A percentile compares a stretch with the other conserved stretches of the same genome.
Conservation (phyloP, 1,284 basidiomycete species). For the Cystobasidium slooffiae region DNA sequence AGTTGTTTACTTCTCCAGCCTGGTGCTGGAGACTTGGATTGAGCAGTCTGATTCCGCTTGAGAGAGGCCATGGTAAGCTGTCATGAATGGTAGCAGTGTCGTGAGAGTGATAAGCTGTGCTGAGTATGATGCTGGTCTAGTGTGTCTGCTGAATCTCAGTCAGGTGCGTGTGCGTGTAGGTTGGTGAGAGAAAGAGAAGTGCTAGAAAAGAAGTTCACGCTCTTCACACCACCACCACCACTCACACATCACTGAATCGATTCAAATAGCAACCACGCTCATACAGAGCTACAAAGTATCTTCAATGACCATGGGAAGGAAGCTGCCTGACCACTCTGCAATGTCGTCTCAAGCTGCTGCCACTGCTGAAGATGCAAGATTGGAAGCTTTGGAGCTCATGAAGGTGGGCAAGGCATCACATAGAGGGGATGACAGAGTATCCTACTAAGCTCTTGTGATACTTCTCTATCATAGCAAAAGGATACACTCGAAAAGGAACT, state of each 20-base stretch:
- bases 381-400: slow-evolving; percentile 33
- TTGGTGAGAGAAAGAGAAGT: neutral
- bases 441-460: neutral
- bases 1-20: neutral
- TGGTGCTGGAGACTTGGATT: neutral
- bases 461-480: slow-evolving; percentile 20
- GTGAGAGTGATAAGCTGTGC: neutral
- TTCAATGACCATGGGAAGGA: slow-evolving; percentile 20
- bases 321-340: slow-evolving; percentile 16
- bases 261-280: neutral
- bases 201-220: neutral
- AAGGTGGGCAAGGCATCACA: slow-evolving; percentile 13
- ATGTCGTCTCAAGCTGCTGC: neutral
- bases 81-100: neutral
- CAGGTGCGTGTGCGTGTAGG: neutral
- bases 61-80: neutral
- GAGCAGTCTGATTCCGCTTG: slow-evolving; percentile 14
- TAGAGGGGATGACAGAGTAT: too few relatives aligned
- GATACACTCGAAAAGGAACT: slow-evolving; percentile 36
- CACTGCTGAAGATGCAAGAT: slow-evolving; percentile 27
- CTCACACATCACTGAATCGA: neutral
- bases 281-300: neutral
- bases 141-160: neutral
- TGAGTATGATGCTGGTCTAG: neutral
- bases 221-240: slow-evolving; percentile 2